These are phyloP conservation scores for Alternaria novae-zelandiae DNA, from an alignment of 2,329 filamentous ascomycete genomes.

Conservation along the genomic window DNA sequence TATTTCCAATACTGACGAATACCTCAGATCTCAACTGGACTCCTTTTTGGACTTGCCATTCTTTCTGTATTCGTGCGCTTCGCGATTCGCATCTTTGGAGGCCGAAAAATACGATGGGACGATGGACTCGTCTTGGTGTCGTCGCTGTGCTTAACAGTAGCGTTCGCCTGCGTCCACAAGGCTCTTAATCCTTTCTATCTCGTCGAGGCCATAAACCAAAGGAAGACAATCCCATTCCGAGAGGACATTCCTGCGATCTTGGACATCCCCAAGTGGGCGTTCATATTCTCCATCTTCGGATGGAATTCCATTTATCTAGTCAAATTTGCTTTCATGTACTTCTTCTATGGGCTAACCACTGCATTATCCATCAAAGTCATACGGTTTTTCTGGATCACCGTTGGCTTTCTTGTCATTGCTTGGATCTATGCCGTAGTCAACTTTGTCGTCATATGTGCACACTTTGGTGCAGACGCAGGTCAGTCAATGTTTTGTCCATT, in stretches of 20 bases:
- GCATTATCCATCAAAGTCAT: neutral
- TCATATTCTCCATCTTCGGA: slow-evolving; percentile 1
- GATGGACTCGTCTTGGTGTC: neutral
- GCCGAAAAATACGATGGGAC: slow-evolving; percentile 2
- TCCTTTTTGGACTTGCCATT: neutral
- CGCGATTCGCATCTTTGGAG: slow-evolving; percentile 1
- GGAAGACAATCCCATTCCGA: neutral
- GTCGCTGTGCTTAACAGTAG: neutral
- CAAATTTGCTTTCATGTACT: slow-evolving; percentile 9
- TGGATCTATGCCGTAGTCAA: slow-evolving; percentile 1
- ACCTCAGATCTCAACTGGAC: neutral
- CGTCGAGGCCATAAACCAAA: slow-evolving; percentile 10
- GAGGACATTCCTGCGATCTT: slow-evolving; percentile 5
- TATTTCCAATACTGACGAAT: neutral
- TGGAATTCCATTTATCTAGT: slow-evolving; percentile 7
- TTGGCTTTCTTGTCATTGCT: neutral
- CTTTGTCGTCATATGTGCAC: neutral
- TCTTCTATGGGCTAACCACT: neutral
- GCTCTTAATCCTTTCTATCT: slow-evolving; percentile 7
- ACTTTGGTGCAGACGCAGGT: slow-evolving; percentile 6
- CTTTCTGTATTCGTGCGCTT: neutral
- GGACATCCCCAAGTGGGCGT: slow-evolving; percentile 3
- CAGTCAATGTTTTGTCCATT: neutral
- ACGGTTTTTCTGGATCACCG: neutral
- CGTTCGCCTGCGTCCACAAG: slow-evolving; percentile 1